Evolutionary conservation across 257 asterid species (phyloP).

Genomic region (Ilex aquifolium): DNA sequence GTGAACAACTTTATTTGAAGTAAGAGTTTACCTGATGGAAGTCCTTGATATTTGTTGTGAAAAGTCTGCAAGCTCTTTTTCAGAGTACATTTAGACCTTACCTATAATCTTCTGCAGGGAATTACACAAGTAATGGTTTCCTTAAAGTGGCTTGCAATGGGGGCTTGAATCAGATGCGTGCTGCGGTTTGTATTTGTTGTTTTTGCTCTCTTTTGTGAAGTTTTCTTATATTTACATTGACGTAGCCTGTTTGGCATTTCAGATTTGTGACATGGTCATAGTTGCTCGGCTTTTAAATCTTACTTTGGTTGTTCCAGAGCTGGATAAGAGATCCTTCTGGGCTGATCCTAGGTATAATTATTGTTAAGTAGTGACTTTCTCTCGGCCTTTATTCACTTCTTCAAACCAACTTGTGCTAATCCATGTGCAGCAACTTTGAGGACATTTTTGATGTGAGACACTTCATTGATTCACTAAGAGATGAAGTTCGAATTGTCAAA

Average conservation of each 20-base stretch:
- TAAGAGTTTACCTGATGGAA: no score
- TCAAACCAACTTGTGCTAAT: slow-evolving; percentile 8
- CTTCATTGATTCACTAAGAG: slow-evolving; percentile 78
- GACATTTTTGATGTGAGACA: slow-evolving; percentile 82
- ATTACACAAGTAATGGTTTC: slow-evolving; percentile 80
- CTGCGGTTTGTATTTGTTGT: slow-evolving; percentile 58
- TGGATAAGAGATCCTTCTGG: slow-evolving; percentile 96
- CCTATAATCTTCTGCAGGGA: slow-evolving; percentile 36
- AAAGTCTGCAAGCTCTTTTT: not conserved
- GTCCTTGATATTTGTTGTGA: no score
- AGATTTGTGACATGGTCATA: slow-evolving; percentile 98
- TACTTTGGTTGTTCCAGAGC: slow-evolving; percentile 90
- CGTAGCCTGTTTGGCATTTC: slow-evolving; percentile 24
- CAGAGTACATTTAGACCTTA: slow-evolving; percentile 8
- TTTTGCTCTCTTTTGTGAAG: slow-evolving; percentile 6
- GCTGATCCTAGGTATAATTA: slow-evolving; percentile 84
- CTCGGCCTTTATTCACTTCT: not conserved
- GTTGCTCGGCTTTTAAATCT: slow-evolving; percentile 89
- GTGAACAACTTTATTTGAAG: no score
- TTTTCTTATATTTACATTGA: slow-evolving; percentile 10
- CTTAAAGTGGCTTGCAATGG: slow-evolving; percentile 89
- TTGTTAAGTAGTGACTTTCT: slow-evolving; percentile 7
- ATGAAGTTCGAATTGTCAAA: slow-evolving; percentile 74
- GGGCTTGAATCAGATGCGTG: slow-evolving; percentile 96
- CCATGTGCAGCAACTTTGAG: slow-evolving; percentile 61